phyloP scores from a whole-genome alignment of 768 basidiomycete genomes.

The Russula sp. region DNA sequence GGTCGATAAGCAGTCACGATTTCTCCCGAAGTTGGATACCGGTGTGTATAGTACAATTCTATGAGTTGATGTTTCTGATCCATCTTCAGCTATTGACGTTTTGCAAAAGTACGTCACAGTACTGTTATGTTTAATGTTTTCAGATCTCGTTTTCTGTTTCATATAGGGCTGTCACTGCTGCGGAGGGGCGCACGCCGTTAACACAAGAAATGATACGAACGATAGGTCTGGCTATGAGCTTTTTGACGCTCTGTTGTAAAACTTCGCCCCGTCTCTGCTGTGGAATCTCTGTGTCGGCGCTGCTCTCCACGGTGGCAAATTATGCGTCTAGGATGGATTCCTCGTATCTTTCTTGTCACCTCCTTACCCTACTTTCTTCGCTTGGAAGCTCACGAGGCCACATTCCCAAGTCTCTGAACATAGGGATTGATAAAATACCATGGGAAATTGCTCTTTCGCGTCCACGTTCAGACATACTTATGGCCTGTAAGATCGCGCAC shows the following conservation, averaged over 20 bases:
- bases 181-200: background rate
- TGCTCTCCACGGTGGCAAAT: constrained; percentile 9
- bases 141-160: background rate
- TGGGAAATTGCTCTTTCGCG: constrained; percentile 23
- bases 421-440: background rate
- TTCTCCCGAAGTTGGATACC: constrained; percentile 10
- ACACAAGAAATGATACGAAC: constrained; percentile 1
- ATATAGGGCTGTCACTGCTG: background rate
- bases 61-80: constrained; percentile 4
- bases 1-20: constrained; percentile 14
- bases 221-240: constrained; percentile 18
- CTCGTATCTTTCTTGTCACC: constrained; percentile 14
- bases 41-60: constrained; percentile 5
- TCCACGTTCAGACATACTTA: constrained; percentile 37
- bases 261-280: constrained; percentile 1
- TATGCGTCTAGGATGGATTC: constrained; percentile 1
- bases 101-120: constrained; percentile 17
- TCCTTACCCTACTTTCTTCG: constrained; percentile 10
- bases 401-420: background rate
- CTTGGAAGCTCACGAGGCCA: constrained; percentile 1
- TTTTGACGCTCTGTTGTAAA: constrained; percentile 17
- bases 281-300: background rate
- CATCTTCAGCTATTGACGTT: constrained; percentile 6
- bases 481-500: constrained; percentile 42
- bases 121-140: background rate